Evolutionary conservation across 2,329 filamentous ascomycete genomes (phyloP).

Genomic region (Conoideocrella luteorostrata): DNA sequence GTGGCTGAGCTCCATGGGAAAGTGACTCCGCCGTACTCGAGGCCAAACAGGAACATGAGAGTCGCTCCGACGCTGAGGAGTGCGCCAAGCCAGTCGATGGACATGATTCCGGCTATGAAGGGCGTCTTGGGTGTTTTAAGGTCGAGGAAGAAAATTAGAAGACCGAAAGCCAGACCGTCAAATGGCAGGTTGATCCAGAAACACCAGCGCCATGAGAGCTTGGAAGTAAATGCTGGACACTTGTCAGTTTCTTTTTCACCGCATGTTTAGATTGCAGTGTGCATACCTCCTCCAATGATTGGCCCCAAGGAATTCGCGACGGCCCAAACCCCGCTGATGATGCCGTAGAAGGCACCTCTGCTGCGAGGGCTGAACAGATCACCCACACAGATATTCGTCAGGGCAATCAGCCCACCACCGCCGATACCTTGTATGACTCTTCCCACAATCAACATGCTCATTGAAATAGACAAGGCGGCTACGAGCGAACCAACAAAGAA

Average conservation of each 20-base stretch:
- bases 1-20: constrained; percentile 56
- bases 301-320: constrained; percentile 60
- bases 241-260: background rate
- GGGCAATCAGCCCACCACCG: constrained; percentile 42
- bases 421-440: constrained; percentile 46
- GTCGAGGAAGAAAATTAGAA: constrained; percentile 57
- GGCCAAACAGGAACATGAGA: constrained; percentile 52
- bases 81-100: constrained; percentile 55
- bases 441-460: constrained; percentile 32
- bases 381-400: constrained; percentile 48
- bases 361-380: constrained; percentile 37
- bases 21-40: constrained; percentile 56
- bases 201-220: background rate
- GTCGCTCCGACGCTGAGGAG: constrained; percentile 50
- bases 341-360: constrained; percentile 47
- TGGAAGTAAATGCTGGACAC: background rate
- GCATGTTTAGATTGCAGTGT: background rate
- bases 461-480: constrained; percentile 37
- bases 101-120: constrained; percentile 53
- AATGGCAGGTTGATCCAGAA: no score
- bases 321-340: constrained; percentile 63
- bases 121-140: constrained; percentile 62
- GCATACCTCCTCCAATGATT: constrained; percentile 48
- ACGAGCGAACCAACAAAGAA: constrained; percentile 48
- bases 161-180: constrained; percentile 22